Conservation (phyloP, 257 asterid species). For the Fraxinus cuspidata region DNA sequence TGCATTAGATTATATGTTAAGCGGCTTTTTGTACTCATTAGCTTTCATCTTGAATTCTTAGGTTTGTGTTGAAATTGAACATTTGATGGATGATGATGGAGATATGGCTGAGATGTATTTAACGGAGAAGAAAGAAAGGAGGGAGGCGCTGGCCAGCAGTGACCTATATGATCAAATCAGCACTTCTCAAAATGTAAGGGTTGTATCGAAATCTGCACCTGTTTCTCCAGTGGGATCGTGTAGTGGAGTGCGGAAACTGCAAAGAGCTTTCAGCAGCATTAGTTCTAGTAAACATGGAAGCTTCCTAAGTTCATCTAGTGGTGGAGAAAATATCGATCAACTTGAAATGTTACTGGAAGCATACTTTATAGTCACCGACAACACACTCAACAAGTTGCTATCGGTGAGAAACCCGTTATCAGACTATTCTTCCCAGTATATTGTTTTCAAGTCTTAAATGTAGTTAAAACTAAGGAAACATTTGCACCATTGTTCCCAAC, state of each 20-base stretch:
- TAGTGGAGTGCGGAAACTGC: constrained; percentile 56
- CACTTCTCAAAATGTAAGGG: constrained; percentile 35
- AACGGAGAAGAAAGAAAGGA: constrained; percentile 89
- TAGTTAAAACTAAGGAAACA: not conserved
- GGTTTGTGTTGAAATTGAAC: constrained; percentile 97
- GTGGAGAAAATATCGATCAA: constrained; percentile 82
- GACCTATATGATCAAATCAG: constrained; percentile 51
- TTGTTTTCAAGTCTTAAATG: not conserved
- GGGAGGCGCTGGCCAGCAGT: constrained; percentile 48
- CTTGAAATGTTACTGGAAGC: constrained; percentile 99
- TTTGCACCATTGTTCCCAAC: not conserved
- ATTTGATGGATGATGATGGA: constrained; percentile 96
- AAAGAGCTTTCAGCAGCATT: constrained; percentile 83
- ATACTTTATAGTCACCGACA: constrained; percentile 81
- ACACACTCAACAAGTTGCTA: constrained; percentile 80
- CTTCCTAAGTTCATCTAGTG: constrained; percentile 64
- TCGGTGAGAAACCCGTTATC: constrained; percentile 55
- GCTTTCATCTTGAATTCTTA: constrained; percentile 33
- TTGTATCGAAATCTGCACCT: constrained; percentile 67
- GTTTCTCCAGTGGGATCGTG: constrained; percentile 77
- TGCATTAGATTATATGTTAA: constrained; percentile 14
- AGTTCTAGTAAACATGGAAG: constrained; percentile 81
- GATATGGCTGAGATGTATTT: constrained; percentile 99
- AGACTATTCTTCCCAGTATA: not conserved
- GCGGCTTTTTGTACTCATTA: constrained; percentile 6